phyloP scores from a whole-genome alignment of 225 moss, liverwort and hornwort genomes.

The Polytrichum formosum region DNA sequence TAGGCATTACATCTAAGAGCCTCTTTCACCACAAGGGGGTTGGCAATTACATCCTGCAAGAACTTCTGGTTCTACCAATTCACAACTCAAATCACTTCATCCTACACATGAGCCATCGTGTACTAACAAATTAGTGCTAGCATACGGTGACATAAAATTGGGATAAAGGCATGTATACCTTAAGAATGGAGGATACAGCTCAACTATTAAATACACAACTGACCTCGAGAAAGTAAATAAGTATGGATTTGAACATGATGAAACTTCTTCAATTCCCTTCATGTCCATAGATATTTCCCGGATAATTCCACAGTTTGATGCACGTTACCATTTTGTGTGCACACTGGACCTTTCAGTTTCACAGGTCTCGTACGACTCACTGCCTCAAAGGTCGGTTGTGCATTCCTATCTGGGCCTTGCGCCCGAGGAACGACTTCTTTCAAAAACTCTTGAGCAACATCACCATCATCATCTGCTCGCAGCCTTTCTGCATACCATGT shows the following conservation, averaged over 20 bases:
- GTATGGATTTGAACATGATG: conserved; percentile 4
- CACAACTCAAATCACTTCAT: conserved; percentile 18
- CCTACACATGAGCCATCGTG: conserved; percentile 8
- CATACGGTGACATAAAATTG: conserved; percentile 13
- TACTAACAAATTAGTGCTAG: conserved; percentile 4
- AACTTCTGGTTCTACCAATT: conserved; percentile 11
- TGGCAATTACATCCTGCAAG: conserved; percentile 20
- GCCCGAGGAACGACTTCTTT: conserved; percentile 70
- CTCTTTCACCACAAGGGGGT: conserved; percentile 1
- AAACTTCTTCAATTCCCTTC: conserved; percentile 31
- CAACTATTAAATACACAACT: conserved; percentile 38
- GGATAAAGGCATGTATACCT: conserved; percentile 41
- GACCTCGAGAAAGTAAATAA: conserved; percentile 31
- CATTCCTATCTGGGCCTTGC: conserved; percentile 35
- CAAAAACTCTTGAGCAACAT: conserved; percentile 93
- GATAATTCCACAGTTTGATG: conserved; percentile 60
- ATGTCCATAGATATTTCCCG: conserved; percentile 47
- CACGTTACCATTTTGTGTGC: conserved; percentile 86
- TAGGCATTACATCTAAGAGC: too few relatives aligned
- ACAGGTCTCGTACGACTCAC: conserved; percentile 74
- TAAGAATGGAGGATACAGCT: conserved; percentile 58
- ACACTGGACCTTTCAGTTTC: conserved; percentile 80
- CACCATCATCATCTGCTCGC: conserved; percentile 85
- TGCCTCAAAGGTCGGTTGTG: conserved; percentile 56
- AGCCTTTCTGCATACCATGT: conserved; percentile 79